Base-by-base conservation (phyloP, 352 stramenopile species). In the Globisporangium polare region DNA sequence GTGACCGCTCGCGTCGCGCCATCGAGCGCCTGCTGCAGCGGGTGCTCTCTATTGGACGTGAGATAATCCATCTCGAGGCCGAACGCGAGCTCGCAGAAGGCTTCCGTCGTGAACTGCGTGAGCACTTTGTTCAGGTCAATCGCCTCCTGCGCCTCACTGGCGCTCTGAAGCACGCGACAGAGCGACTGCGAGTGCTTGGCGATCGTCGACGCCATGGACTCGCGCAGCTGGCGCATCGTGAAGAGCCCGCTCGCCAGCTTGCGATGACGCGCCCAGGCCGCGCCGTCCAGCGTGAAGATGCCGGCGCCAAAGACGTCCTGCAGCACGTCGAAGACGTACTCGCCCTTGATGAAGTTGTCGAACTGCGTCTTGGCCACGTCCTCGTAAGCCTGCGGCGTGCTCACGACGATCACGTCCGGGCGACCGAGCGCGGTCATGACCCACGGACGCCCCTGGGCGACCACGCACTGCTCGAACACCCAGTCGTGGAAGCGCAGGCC, bases 171-270 rank as follows among this genome's bases (percentile, higher is more conserved):
- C 27, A 52, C 26, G 5, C 33, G 51, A 24, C 29, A 46, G 37
- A 62, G 42, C 31, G 42, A 43, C 37, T 54, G 27, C 7, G 24
- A 27, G 56, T 62, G 56, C 56, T 53, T 62, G 18, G 27, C 29
- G 29, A 62, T 53, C 27, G 29, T 54, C 20, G 9, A 5, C 17
- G 61, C 43, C 35, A 70, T 63, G 3, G 58, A 61, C 24, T 62
- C 53, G 26, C 60, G 58, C 41, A 70, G 37, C 41, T 37, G n/a
- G 18, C 53, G 46, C 29, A 45, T 72, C 6, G 74, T 84, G 33
- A 92, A 89, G n/a, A 96, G 83, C 58, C 94, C 86, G 50, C 72
- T 89, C 54, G 79, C 78, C 2, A 60, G 73, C 26, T 86, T 84
- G 12, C 78, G 72, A 39, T 87, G 78, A 20, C 65, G 20, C 1